Base-by-base conservation (phyloP, 495 filamentous ascomycete species). In the Penicillium coffeae region DNA sequence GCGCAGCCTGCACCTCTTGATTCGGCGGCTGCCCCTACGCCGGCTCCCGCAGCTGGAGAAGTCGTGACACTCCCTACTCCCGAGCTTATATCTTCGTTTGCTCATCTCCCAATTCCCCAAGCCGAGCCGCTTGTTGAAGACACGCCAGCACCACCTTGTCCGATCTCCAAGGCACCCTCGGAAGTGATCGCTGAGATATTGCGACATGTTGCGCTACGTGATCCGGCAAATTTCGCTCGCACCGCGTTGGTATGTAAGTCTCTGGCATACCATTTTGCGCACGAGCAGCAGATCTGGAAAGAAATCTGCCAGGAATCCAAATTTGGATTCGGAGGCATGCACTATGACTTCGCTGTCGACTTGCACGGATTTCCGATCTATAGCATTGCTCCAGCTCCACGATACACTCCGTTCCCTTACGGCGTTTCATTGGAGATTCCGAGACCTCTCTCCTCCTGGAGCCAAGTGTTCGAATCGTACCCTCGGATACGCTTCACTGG, bases 401-500 rank as follows among this genome's bases (percentile, higher is more conserved):
- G 61, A 4, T 74, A 70, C 45, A 73, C 68, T n/a, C 69, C 65
- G 6, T 75, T 75, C n/a, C 72, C 72, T 19, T 39, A 12, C 6
- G 56, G 50, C 13, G 33, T 34, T 3, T 50, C 68, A 1, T 46
- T 61, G n/a, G 59, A 72, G 40, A 61, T 75, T 1, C 72, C 72
- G 0, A 51, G 55, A 21, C 59, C 70, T 1, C 39, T 72, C n/a
- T 64, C 64, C 16, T 68, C 66, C 0, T 76, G 73, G 73, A 71
- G 62, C 19, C 60, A 76, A 38, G 89, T 96, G 72, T 93, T 96
- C 68, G 86, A 86, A 13, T 64, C 70, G 0, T 87, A 89, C 2
- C 92, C 93, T 1, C 84, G 93, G 25, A 78, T 98, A 47, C 89
- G 93, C 21, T 98, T 93, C 69, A 90, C 90, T 51, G 93, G 93